Evolutionary conservation across 164 flowering plant species (phyloP).

Genomic region (Malania oleifera): DNA sequence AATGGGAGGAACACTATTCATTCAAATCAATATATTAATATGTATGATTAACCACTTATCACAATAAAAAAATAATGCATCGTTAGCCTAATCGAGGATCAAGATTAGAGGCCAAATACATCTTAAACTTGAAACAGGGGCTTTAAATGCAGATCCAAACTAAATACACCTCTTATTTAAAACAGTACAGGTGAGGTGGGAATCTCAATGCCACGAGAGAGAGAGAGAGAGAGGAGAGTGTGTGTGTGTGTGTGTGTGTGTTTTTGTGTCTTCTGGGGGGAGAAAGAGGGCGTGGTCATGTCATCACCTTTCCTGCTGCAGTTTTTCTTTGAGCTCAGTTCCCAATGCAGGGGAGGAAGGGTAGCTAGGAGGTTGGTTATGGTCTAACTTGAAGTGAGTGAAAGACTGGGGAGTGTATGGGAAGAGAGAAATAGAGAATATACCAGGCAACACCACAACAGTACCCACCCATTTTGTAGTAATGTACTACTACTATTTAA

Average conservation of each 20-base stretch:
- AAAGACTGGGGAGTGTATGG: constrained; percentile 26
- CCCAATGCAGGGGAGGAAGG: constrained; percentile 19
- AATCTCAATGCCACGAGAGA: constrained; percentile 10
- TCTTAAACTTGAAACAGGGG: not conserved
- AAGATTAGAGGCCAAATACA: constrained; percentile 11
- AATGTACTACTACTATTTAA: too few species aligned
- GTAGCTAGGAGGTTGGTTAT: constrained; percentile 1
- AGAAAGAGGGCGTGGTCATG: constrained; percentile 17
- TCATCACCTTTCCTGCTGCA: constrained; percentile 26
- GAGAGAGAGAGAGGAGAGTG: constrained; percentile 1
- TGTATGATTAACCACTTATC: too few species aligned
- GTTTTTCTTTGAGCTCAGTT: constrained; percentile 15
- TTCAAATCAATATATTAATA: too few species aligned
- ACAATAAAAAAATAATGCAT: too few species aligned
- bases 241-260: too few species aligned
- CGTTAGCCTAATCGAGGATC: too few species aligned
- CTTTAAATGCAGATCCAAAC: constrained; percentile 5
- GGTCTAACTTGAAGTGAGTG: too few species aligned
- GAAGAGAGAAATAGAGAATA: not conserved
- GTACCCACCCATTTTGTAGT: constrained; percentile 9
- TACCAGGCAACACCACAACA: constrained; percentile 1
- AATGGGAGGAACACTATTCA: too few species aligned
- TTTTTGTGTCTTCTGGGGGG: too few species aligned
- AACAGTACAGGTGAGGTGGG: not conserved
- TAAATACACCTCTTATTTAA: constrained; percentile 4